These are phyloP conservation scores for Liquidambar formosana DNA, from an alignment of 164 flowering plant genomes.

Conservation along the genomic window DNA sequence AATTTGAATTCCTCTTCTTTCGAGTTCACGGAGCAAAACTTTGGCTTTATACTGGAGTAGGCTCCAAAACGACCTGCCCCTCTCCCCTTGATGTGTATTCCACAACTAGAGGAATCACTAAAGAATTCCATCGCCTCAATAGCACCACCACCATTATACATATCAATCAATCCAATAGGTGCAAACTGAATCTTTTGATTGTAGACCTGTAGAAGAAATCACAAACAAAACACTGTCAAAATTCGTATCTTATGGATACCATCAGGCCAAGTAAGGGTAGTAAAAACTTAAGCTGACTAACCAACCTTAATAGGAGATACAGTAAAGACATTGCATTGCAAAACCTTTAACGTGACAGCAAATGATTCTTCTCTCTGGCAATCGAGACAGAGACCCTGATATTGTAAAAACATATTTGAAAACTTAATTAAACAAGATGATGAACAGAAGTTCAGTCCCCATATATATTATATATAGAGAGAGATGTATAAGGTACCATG, in stretches of 20 bases:
- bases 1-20: slow-evolving; percentile 32
- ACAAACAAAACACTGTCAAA: background rate
- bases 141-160: slow-evolving; percentile 79
- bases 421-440: background rate
- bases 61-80: slow-evolving; percentile 60
- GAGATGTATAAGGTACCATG: background rate
- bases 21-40: slow-evolving; percentile 36
- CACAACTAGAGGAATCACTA: slow-evolving; percentile 10
- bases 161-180: slow-evolving; percentile 54
- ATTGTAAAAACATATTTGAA: background rate
- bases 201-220: slow-evolving; percentile 36
- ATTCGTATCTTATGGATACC: background rate
- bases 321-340: slow-evolving; percentile 56
- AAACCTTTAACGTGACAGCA: slow-evolving; percentile 31
- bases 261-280: background rate
- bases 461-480: background rate
- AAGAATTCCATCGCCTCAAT: slow-evolving; percentile 35
- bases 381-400: slow-evolving; percentile 41
- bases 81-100: slow-evolving; percentile 44
- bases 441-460: background rate
- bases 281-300: background rate
- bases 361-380: slow-evolving; percentile 29
- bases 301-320: slow-evolving; percentile 63
- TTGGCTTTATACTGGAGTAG: slow-evolving; percentile 46
- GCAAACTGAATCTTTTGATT: slow-evolving; percentile 46